phyloP scores from a whole-genome alignment of 2,329 filamentous ascomycete genomes.

The Ophiocordyceps polyrhachis-furcata region DNA sequence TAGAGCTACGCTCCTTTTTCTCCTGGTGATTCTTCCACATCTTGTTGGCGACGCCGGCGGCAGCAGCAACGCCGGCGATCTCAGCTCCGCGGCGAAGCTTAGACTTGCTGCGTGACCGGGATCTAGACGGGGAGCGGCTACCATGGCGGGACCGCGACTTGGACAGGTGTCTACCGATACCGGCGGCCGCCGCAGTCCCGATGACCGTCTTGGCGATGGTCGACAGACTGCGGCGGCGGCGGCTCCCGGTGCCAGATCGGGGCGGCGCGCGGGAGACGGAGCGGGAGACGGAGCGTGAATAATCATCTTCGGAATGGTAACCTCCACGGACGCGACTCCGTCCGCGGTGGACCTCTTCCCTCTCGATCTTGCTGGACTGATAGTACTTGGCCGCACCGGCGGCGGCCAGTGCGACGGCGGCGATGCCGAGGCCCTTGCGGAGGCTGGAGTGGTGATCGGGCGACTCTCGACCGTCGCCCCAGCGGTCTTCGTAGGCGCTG shows the following conservation, averaged over 20 bases:
- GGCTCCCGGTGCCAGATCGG: constrained; percentile 21
- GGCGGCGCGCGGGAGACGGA: constrained; percentile 20
- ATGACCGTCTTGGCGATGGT: constrained; percentile 35
- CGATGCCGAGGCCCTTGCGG: constrained; percentile 43
- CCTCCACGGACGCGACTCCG: constrained; percentile 30
- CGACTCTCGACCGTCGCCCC: constrained; percentile 19
- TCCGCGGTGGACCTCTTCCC: constrained; percentile 37
- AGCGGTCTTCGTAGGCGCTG: constrained; percentile 39
- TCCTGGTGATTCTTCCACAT: constrained; percentile 41
- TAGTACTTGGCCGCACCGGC: constrained; percentile 48
- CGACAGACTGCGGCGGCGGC: constrained; percentile 27
- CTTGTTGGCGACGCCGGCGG: constrained; percentile 41
- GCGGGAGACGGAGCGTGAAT: constrained; percentile 11
- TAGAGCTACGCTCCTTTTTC: constrained; percentile 29
- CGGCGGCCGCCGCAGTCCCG: constrained; percentile 38
- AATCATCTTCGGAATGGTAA: constrained; percentile 21
- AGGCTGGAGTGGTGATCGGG: constrained; percentile 27
- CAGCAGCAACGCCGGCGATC: constrained; percentile 40
- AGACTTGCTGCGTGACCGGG: constrained; percentile 25
- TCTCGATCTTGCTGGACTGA: constrained; percentile 39
- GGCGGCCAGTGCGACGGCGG: constrained; percentile 43
- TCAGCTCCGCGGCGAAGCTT: constrained; percentile 35
- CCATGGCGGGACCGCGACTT: constrained; percentile 9
- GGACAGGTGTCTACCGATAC: constrained; percentile 38
- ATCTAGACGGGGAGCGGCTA: constrained; percentile 8